Base-by-base conservation (phyloP, 441 rosid genomes). In the Brassica hybrid region DNA sequence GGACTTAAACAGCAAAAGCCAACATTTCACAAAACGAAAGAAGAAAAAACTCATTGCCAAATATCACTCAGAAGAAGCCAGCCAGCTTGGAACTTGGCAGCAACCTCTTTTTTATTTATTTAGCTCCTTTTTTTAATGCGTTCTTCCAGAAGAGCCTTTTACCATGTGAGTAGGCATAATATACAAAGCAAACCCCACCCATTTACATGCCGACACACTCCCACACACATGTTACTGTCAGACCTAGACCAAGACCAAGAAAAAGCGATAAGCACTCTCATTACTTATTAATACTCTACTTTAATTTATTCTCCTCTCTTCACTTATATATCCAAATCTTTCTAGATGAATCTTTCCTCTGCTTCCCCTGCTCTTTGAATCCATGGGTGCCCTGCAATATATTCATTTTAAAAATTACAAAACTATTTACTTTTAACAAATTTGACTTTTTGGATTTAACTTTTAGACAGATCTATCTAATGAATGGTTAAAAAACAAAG, bases 341-440 rank as follows among this genome's bases (percentile, higher is more conserved):
- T 21, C 32, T 60, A 74, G 9, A 75, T 58, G 73, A 75, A 75
- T 65, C 79, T 79, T 36, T 79, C 79, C 59, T 79, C 82, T 75
- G 75, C 16, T 74, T 74, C 82, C 32, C 75, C 79, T 79, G 72
- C 82, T 50, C 79, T 48, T n/a, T 43, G 72, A 27, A 79, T 74
- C 82, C 79, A 79, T 21, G 82, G 82, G 30, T 79, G 82, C 65
- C 79, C 79, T 79, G 69, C 64, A 52, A 38, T 36, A 5, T 9
- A 17, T 16, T 7, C 8, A 17, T 8, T 8, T n/a, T 5, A 12
- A 34, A 64, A 17, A 12, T 6, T 4, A 48, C 38, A n/a, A 34
- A 11, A 7, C 36, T 65, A 56, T 14, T 65, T 3, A 65, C 17
- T 36, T 48, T 1, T 21, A 65, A 14, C 14, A 25, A 52, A 27